Base-by-base conservation (phyloP, 2,329 filamentous ascomycete species). In the Endocalyx cinctus region DNA sequence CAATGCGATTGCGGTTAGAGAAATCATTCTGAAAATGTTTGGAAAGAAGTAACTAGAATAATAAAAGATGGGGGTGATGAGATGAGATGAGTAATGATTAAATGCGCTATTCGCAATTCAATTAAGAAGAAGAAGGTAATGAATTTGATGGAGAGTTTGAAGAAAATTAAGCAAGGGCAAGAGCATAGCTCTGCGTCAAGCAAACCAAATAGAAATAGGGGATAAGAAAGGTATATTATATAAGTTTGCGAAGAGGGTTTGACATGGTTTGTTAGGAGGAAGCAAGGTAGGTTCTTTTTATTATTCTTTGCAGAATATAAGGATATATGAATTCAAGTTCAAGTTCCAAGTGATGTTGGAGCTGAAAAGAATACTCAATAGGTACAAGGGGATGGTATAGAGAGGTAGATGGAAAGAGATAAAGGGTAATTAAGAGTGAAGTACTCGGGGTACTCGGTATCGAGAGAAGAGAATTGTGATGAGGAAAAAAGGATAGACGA, bases 1-100 rank as follows among this genome's bases (percentile, higher is more conserved):
- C 64, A 59, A 65, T 55, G 66, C 61, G 64, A 63, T 66, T 67
- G 66, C 62, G 52, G 72, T 76, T 75, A 77, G 72, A 77, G 59
- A 65, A 60, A 58, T 57, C 58, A 69, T 66, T 60, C 62, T 66
- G 55, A 60, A 17, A 46, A 45, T 42, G 47, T 52, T 54, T 47
- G 42, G 39, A 43, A 26, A 31, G 30, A 42, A 38, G 39, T 41
- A 46, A 45, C 37, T 42, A 47, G 43, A 43, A 41, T 39, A 38
- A 41, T 42, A 43, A 40, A 40, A 29, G 40, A 33, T 19, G 27
- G 23, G 29, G 40, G 17, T 46, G 41, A 38, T 39, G 45, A 42
- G 35, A 45, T 40, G 37, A 44, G 37, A 43, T 33, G 34, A 42
- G 25, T 38, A 40, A 39, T 34, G 35, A 43, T 38, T 42, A 43